These are phyloP conservation scores for Cytospora chrysosperma DNA, from an alignment of 2,329 filamentous ascomycete genomes.

Conservation along the genomic window DNA sequence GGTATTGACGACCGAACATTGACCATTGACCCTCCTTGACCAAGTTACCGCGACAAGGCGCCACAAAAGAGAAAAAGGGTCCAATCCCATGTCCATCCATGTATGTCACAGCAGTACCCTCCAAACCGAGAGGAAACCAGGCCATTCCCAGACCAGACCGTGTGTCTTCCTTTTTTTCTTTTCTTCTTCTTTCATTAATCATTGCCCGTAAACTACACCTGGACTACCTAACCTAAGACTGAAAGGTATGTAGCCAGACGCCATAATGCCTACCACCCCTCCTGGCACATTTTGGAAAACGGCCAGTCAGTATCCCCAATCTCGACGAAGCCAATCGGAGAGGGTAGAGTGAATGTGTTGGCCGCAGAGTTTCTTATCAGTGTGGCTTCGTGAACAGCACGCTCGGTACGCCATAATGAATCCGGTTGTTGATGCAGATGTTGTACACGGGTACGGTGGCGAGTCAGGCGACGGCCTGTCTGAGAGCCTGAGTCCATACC, in stretches of 20 bases:
- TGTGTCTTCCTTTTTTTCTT: background rate
- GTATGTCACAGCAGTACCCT: slow-evolving; percentile 8
- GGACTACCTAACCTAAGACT: background rate
- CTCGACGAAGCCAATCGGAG: slow-evolving; percentile 14
- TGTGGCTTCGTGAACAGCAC: slow-evolving; percentile 4
- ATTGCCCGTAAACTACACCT: slow-evolving; percentile 5
- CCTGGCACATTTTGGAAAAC: slow-evolving; percentile 19
- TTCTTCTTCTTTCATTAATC: slow-evolving; percentile 11
- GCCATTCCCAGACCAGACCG: slow-evolving; percentile 5
- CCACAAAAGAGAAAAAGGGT: background rate
- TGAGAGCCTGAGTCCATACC: background rate
- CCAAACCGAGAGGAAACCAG: slow-evolving; percentile 5
- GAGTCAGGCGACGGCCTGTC: background rate
- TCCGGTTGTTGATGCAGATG: slow-evolving; percentile 15
- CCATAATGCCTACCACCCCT: slow-evolving; percentile 14
- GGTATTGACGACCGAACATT: background rate
- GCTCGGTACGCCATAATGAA: slow-evolving; percentile 13
- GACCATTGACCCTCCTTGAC: background rate
- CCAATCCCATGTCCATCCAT: background rate
- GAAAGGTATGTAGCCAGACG: background rate
- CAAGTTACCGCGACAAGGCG: background rate
- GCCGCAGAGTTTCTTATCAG: slow-evolving; percentile 6
- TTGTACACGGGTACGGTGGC: slow-evolving; percentile 12
- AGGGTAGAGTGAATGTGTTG: slow-evolving; percentile 2
- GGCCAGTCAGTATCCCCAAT: slow-evolving; percentile 21